A percentile compares a stretch with the other conserved stretches of the same genome.
Conservation (phyloP, 2,329 filamentous ascomycete genomes). For the Diaporthe sp. region DNA sequence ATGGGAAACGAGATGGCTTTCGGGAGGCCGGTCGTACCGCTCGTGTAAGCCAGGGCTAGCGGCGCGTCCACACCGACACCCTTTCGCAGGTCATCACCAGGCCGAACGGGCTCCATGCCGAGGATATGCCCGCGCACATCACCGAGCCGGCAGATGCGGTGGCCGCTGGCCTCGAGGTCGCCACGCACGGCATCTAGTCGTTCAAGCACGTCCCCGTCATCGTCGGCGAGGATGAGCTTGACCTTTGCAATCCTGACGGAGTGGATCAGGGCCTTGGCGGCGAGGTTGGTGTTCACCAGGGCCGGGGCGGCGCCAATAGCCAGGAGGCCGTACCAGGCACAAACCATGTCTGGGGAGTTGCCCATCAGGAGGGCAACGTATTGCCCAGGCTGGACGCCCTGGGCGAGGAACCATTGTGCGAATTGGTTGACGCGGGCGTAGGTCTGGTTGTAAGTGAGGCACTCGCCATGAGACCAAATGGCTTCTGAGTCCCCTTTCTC, state of each 20-base stretch:
- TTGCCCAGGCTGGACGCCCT: constrained; percentile 68
- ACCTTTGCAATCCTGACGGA: constrained; percentile 69
- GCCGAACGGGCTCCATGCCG: constrained; percentile 58
- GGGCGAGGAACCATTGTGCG: constrained; percentile 68
- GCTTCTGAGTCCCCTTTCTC: constrained; percentile 63
- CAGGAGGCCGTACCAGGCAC: constrained; percentile 73
- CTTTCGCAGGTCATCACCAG: constrained; percentile 65
- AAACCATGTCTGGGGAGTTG: constrained; percentile 75
- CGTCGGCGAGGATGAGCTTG: constrained; percentile 68
- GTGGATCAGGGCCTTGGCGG: constrained; percentile 72
- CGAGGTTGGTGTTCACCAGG: constrained; percentile 77
- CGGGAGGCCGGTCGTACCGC: constrained; percentile 79
- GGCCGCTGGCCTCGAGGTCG: constrained; percentile 60
- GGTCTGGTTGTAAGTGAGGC: constrained; percentile 68
- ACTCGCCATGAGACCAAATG: constrained; percentile 74
- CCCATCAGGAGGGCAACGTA: constrained; percentile 74
- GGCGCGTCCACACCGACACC: constrained; percentile 64
- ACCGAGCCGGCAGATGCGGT: constrained; percentile 66
- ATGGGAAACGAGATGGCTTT: constrained; percentile 75
- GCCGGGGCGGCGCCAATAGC: constrained; percentile 76
- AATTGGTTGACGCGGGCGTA: constrained; percentile 69
- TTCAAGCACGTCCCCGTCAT: constrained; percentile 60
- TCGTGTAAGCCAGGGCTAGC: constrained; percentile 77
- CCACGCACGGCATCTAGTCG: constrained; percentile 68
- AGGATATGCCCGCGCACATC: constrained; percentile 54